Base-by-base conservation (phyloP, 306 rosid genomes). In the Cicer bijugum region DNA sequence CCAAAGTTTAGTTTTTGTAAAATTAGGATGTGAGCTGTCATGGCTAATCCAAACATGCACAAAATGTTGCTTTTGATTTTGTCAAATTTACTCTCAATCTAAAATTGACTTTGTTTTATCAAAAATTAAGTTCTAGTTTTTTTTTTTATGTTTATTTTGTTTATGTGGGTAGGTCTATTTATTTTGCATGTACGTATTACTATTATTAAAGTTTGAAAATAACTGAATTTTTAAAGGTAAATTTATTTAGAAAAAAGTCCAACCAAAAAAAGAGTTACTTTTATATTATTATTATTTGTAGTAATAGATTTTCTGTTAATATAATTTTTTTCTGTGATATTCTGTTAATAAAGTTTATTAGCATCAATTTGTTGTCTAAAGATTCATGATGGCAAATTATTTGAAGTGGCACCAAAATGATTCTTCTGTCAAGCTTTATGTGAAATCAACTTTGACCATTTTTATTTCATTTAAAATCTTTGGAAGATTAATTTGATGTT, bases 261-360 rank as follows among this genome's bases (percentile, higher is more conserved):
- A 3, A 28, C 4, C 33, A 3, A 28, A 28, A 28, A 28, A 28
- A 28, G 33, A 28, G 33, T 28, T 28, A 28, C 33, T 28, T 28
- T 28, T 28, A 2, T 28, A 48, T 47, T 40, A 12, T 20, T 16
- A 16, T 16, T 16, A 16, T 16, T 50, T 66, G 58, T 40, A 38
- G 61, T 19, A 67, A 47, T 67, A 65, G 66, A 37, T 50, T 55
- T 62, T 77, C 17, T 16, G 17, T 16, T 16, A 16, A 16, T 16
- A 16, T 16, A 16, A 16, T 16, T 16, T 16, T 16, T n/a, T 72
- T 40, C 0, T 20, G 70, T 57, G 67, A 78, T 69, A 46, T 52
- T 52, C 6, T 75, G 67, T 12, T 55, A 73, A 57, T 44, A 3
- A 47, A 56, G 43, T 68, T 70, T 62, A 35, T 71, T 50, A 57